These are phyloP conservation scores for Malus asiatica DNA, from an alignment of 306 rosid genomes.

Conservation along the genomic window DNA sequence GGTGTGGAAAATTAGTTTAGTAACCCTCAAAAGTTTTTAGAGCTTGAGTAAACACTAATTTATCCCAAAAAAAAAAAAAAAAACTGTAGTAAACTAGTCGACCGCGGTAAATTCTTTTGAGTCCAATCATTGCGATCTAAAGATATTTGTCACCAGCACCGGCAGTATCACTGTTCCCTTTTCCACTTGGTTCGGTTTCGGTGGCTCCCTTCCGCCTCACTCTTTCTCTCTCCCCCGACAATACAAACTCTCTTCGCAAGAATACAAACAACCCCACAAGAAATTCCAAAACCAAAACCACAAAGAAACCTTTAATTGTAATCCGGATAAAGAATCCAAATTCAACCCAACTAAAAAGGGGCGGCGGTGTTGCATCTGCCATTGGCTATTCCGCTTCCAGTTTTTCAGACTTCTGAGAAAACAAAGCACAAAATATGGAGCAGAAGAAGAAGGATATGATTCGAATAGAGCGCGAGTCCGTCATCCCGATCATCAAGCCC, in stretches of 20 bases:
- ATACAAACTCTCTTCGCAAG: not conserved
- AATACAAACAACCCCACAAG: not conserved
- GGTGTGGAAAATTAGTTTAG: too few species aligned
- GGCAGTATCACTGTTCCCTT: not conserved
- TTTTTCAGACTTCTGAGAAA: not conserved
- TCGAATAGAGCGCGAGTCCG: conserved; percentile 84
- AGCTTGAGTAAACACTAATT: too few species aligned
- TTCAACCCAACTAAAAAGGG: not conserved
- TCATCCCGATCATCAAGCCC: conserved; percentile 75
- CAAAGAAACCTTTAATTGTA: not conserved
- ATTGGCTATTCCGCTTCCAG: not conserved
- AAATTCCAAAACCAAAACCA: not conserved
- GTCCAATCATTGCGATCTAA: not conserved
- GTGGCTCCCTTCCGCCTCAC: not conserved
- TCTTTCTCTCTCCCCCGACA: not conserved
- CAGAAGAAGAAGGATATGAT: conserved; percentile 46
- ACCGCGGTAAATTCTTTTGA: not conserved
- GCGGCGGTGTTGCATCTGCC: not conserved
- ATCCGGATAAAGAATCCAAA: not conserved
- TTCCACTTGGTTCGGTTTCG: not conserved
- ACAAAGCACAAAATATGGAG: not conserved
- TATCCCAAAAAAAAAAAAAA: too few species aligned
- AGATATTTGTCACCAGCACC: not conserved
- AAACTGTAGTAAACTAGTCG: not conserved
- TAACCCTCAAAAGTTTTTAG: too few species aligned